Evolutionary conservation across 257 asterid species (phyloP).

Genomic region (Ajuga chamaepitys): DNA sequence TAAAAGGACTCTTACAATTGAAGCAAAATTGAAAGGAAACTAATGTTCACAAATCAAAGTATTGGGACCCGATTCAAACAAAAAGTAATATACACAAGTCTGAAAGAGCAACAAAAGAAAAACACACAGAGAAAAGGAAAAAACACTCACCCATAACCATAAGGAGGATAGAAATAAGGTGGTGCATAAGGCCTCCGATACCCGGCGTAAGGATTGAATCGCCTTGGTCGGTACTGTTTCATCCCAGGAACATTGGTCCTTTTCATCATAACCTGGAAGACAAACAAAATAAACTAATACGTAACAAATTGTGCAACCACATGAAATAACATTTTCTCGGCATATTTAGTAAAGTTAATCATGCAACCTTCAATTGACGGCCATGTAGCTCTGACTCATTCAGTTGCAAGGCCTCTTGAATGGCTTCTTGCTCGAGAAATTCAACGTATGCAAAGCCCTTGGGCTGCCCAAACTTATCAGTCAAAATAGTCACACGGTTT

Average conservation of each 20-base stretch:
- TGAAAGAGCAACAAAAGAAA: no score
- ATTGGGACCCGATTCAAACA: no score
- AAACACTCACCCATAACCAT: conserved; percentile 67
- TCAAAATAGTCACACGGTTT: conserved; percentile 86
- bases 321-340: not conserved
- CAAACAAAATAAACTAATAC: not conserved
- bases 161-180: conserved; percentile 68
- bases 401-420: conserved; percentile 82
- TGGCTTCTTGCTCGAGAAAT: conserved; percentile 75
- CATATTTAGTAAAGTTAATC: no score
- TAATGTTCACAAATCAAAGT: no score
- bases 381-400: conserved; percentile 95
- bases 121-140: not conserved
- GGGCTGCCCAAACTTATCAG: conserved; percentile 97
- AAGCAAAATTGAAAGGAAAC: no score
- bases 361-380: conserved; percentile 79
- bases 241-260: conserved; percentile 97
- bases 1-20: no score
- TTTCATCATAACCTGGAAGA: conserved; percentile 70
- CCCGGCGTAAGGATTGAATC: conserved; percentile 57
- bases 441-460: conserved; percentile 97
- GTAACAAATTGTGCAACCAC: not conserved
- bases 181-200: conserved; percentile 75
- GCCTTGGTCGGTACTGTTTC: conserved; percentile 80
- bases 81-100: no score